Conservation (phyloP, 1,284 basidiomycete genomes). For the Melampsora larici-populina region DNA sequence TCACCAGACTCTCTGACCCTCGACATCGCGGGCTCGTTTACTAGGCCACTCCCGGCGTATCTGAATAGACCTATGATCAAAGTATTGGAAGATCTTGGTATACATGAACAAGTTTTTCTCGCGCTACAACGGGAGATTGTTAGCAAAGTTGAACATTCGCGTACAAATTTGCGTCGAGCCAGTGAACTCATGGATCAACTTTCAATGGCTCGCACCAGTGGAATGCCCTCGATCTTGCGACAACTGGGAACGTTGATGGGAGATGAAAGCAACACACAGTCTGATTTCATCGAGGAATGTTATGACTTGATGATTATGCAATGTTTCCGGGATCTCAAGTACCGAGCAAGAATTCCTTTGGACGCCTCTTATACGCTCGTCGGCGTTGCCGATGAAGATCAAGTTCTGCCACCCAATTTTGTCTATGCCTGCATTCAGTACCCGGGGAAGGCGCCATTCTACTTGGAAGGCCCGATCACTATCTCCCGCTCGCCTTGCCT, state of each 20-base stretch:
- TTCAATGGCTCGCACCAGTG: slow-evolving; percentile 60
- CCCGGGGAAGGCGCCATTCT: slow-evolving; percentile 59
- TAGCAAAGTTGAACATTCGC: slow-evolving; percentile 60
- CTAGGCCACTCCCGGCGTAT: slow-evolving; percentile 59
- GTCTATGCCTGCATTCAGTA: slow-evolving; percentile 68
- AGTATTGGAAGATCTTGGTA: slow-evolving; percentile 65
- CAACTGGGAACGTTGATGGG: slow-evolving; percentile 59
- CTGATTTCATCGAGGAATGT: slow-evolving; percentile 58
- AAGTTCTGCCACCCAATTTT: slow-evolving; percentile 62
- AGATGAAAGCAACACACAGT: slow-evolving; percentile 56
- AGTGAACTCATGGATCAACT: slow-evolving; percentile 59
- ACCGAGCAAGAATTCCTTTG: slow-evolving; percentile 66
- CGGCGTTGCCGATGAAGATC: slow-evolving; percentile 73
- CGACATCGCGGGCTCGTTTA: slow-evolving; percentile 67
- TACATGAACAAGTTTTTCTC: slow-evolving; percentile 60
- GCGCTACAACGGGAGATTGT: slow-evolving; percentile 62
- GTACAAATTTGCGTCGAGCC: slow-evolving; percentile 60
- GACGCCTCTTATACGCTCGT: slow-evolving; percentile 66
- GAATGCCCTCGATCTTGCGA: slow-evolving; percentile 59
- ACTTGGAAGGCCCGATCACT: slow-evolving; percentile 62
- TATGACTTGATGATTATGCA: slow-evolving; percentile 63
- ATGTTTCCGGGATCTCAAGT: slow-evolving; percentile 67
- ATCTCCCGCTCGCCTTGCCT: slow-evolving; percentile 67
- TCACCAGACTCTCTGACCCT: slow-evolving; percentile 62
- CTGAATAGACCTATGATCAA: slow-evolving; percentile 61